Percentiles rank a stretch among this genome's conserved stretches.
phyloP scores from a whole-genome alignment of 768 basidiomycete species.

The Termitomyces sp. region DNA sequence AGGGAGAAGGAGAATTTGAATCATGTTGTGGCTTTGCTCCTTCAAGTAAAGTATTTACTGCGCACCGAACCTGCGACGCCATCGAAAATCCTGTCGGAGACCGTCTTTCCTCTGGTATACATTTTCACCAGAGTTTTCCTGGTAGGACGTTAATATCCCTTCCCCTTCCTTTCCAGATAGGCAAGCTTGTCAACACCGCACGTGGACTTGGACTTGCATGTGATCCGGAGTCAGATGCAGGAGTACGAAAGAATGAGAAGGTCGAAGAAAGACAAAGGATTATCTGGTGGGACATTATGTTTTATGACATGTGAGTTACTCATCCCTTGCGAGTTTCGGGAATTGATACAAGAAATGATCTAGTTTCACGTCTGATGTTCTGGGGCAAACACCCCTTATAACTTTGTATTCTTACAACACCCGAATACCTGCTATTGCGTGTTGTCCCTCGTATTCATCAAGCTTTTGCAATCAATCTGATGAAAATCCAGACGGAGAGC shows the following conservation, averaged over 20 bases:
- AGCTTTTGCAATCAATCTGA: not conserved
- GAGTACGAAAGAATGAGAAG: slow-evolving; percentile 4
- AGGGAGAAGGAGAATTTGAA: slow-evolving; percentile 40
- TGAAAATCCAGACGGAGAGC: not conserved
- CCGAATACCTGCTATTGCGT: slow-evolving; percentile 50
- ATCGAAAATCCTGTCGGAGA: slow-evolving; percentile 10
- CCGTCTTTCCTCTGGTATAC: slow-evolving; percentile 42
- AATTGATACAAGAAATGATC: not conserved
- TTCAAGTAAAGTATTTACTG: slow-evolving; percentile 45
- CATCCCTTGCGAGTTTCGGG: slow-evolving; percentile 26
- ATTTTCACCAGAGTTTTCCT: not conserved
- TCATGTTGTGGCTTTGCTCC: slow-evolving; percentile 53
- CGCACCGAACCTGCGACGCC: slow-evolving; percentile 1
- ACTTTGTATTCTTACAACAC: slow-evolving; percentile 53
- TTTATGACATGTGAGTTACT: slow-evolving; percentile 60
- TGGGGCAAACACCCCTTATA: slow-evolving; percentile 62
- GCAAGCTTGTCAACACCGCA: slow-evolving; percentile 68
- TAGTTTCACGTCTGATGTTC: slow-evolving; percentile 69
- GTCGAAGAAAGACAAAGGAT: slow-evolving; percentile 21
- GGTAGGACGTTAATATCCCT: not conserved
- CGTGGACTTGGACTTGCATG: slow-evolving; percentile 58
- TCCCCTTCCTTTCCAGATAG: slow-evolving; percentile 38
- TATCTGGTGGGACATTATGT: slow-evolving; percentile 81
- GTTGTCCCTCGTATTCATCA: not conserved
- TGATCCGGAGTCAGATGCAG: slow-evolving; percentile 50